Base-by-base conservation (phyloP, 225 moss, liverwort and hornwort genomes). In the Thuidium tamariscinum region DNA sequence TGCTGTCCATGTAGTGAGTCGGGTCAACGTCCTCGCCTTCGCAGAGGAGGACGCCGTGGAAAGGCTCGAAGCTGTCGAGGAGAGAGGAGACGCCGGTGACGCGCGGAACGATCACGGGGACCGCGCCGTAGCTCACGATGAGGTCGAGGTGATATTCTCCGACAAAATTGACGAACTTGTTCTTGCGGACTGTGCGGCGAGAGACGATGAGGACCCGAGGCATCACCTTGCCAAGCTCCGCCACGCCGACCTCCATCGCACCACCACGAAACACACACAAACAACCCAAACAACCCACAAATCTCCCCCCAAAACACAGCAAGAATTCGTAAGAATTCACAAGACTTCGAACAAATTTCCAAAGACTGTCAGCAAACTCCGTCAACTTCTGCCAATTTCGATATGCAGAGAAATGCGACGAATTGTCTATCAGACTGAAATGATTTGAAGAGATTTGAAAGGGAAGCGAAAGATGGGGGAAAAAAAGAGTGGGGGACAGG, bases 11-110 rank as follows among this genome's bases (percentile, higher is more conserved):
- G 79, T 99, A 99, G 74, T 88, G 87, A 42, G 90, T 89, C 8
- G 99, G 99, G 91, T 97, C 99, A 64, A 99, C 95, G 77, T 99
- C 99, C 67, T 99, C 99, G 41, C 99, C 99, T 84, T 99, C 99
- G 89, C 99, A 99, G 36, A 99, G 92, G 13, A 99, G 91, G 70
- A 99, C 99, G n/a, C 99, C 99, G 63, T 99, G 99, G 70, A 99
- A 94, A n/a, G 99, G 99, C 93, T 99, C 99, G 77, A 99, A 99
- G 81, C 99, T 99, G 76, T 97, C 97, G 30, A 99, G 87, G 66
- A 99, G 74, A 36, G 94, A 93, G 25, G 95, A 95, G 80, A 99
- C 85, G 7, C 99, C 99, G 11, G 97, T 95, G 11, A 99, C 99
- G 32, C 99, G 92, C 11, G 99, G 99, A 42, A 99, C 95, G 54